These are phyloP conservation scores for Exobasidium rhododendri DNA, from an alignment of 1,284 basidiomycete genomes.

Conservation along the genomic window DNA sequence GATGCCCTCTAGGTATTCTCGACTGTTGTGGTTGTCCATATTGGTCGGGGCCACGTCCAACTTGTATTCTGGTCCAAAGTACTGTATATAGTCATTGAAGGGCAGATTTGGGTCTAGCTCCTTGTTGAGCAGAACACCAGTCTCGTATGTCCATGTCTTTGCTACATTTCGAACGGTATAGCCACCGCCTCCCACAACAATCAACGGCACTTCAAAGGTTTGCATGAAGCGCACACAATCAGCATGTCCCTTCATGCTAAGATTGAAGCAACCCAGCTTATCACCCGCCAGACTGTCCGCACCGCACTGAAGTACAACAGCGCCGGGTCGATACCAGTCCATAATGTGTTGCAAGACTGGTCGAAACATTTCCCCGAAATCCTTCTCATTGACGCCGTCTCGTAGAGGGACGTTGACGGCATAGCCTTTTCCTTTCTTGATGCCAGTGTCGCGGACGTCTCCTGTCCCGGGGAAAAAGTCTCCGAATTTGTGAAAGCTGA, in stretches of 20 bases:
- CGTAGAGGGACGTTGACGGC: conserved; percentile 89
- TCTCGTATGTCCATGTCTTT: conserved; percentile 93
- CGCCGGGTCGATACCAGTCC: conserved; percentile 84
- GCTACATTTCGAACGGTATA: conserved; percentile 92
- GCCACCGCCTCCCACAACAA: conserved; percentile 90
- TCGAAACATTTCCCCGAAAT: conserved; percentile 65
- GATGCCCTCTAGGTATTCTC: conserved; percentile 74
- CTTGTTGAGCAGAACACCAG: conserved; percentile 83
- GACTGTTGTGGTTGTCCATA: conserved; percentile 88
- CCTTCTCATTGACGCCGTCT: conserved; percentile 82
- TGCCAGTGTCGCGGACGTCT: conserved; percentile 69
- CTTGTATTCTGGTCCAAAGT: conserved; percentile 93
- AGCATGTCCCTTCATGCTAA: conserved; percentile 82
- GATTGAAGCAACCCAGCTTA: conserved; percentile 92
- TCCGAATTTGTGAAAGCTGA: conserved; percentile 84
- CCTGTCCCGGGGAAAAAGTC: conserved; percentile 93
- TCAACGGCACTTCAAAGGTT: conserved; percentile 78
- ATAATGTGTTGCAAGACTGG: conserved; percentile 74
- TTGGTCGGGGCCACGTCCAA: conserved; percentile 87
- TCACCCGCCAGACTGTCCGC: conserved; percentile 93
- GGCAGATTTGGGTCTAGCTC: conserved; percentile 76
- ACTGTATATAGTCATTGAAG: conserved; percentile 95
- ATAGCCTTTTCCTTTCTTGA: conserved; percentile 82
- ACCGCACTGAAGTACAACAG: conserved; percentile 89
- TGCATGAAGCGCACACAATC: conserved; percentile 84